Evolutionary conservation across 2,329 filamentous ascomycete genomes (phyloP).

Genomic region (Epichloe glyceriae): DNA sequence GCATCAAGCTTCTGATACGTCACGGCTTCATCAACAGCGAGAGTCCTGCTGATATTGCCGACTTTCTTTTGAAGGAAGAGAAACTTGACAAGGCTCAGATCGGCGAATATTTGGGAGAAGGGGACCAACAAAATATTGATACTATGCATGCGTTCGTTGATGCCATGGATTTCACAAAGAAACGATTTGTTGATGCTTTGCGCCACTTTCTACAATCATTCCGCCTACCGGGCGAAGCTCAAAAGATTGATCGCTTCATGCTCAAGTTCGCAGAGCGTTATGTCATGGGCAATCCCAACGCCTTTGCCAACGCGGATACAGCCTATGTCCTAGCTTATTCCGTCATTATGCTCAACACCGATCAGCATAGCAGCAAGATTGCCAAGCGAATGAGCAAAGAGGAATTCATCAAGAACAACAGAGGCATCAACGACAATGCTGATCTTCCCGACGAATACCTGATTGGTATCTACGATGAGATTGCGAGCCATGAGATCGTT

Average conservation of each 20-base stretch:
- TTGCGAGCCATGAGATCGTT: conserved; percentile 82
- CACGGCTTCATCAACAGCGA: conserved; percentile 81
- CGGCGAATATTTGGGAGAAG: conserved; percentile 89
- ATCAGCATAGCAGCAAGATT: conserved; percentile 84
- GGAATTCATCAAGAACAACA: conserved; percentile 98
- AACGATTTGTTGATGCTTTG: conserved; percentile 83
- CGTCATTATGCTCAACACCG: conserved; percentile 92
- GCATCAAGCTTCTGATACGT: conserved; percentile 69
- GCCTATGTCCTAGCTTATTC: conserved; percentile 94
- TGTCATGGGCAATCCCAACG: conserved; percentile 86
- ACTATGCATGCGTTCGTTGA: conserved; percentile 99
- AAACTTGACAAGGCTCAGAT: conserved; percentile 82
- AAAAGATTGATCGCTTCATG: conserved; percentile 99
- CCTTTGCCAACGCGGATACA: conserved; percentile 95
- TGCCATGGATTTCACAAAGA: conserved; percentile 82
- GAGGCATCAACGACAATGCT: conserved; percentile 93
- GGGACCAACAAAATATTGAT: conserved; percentile 82
- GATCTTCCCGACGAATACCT: conserved; percentile 92
- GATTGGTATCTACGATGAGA: conserved; percentile 81
- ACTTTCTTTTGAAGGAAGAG: conserved; percentile 70
- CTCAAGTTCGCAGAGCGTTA: conserved; percentile 97
- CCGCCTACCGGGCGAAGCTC: conserved; percentile 85
- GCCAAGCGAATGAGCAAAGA: conserved; percentile 80
- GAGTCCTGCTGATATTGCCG: conserved; percentile 67
- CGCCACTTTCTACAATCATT: conserved; percentile 90